Conservation (phyloP, 2,329 filamentous ascomycete genomes). For the Lachnellula arida region DNA sequence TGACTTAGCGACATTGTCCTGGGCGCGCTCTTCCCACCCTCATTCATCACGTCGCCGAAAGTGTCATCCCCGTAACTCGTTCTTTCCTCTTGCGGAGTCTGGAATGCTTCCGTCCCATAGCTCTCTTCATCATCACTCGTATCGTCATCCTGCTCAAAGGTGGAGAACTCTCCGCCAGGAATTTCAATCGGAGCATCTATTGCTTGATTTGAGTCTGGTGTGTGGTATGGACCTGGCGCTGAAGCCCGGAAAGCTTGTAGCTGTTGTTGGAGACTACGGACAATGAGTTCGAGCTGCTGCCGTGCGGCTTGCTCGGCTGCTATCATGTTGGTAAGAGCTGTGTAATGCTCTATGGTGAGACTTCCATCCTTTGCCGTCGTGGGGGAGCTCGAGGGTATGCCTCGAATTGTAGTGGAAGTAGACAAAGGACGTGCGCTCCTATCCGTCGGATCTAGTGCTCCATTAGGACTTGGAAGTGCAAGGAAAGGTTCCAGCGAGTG, state of each 20-base stretch:
- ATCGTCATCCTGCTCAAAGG: constrained; percentile 29
- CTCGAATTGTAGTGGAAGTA: constrained; percentile 30
- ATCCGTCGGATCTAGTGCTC: constrained; percentile 6
- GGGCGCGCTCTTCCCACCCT: constrained; percentile 45
- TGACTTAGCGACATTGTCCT: constrained; percentile 61
- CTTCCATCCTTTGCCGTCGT: constrained; percentile 24
- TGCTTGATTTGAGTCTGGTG: constrained; percentile 6
- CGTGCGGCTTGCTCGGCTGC: constrained; percentile 53
- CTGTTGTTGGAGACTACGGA: constrained; percentile 42
- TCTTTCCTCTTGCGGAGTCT: constrained; percentile 47
- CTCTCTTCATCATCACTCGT: constrained; percentile 25
- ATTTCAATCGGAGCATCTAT: constrained; percentile 3
- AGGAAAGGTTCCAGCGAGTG: constrained; percentile 20
- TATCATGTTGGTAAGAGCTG: constrained; percentile 47
- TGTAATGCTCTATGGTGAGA: constrained; percentile 43
- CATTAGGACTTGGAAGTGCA: constrained; percentile 4
- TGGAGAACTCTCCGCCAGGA: constrained; percentile 13
- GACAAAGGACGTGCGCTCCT: constrained; percentile 26
- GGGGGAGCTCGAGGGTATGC: constrained; percentile 25
- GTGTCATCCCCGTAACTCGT: constrained; percentile 39
- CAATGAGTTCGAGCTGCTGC: constrained; percentile 50
- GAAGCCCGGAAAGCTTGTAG: constrained; percentile 12
- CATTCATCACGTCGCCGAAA: constrained; percentile 34
- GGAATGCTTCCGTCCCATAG: constrained; percentile 44
- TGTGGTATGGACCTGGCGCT: constrained; percentile 11